These are phyloP conservation scores for Musa itinerans DNA, from an alignment of 176 grass and related monocot species.

Conservation along the genomic window DNA sequence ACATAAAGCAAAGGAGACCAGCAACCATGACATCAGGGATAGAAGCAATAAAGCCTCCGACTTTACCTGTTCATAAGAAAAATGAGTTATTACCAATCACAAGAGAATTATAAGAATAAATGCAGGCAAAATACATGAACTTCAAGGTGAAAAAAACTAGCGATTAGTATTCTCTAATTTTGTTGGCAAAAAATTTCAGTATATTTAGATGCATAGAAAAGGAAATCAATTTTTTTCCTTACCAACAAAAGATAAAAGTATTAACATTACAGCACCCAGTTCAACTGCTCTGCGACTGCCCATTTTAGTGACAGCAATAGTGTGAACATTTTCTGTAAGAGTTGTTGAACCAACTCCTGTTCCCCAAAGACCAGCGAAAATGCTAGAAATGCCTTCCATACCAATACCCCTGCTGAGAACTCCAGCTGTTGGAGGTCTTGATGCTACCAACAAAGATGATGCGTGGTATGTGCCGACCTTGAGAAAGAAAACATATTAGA, in stretches of 20 bases:
- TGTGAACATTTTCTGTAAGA: slow-evolving; percentile 91
- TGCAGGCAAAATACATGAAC: too few species aligned
- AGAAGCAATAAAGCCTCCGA: slow-evolving; percentile 88
- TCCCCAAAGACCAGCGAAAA: slow-evolving; percentile 85
- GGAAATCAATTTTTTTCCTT: slow-evolving; percentile 23
- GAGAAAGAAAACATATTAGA: not conserved
- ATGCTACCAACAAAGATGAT: slow-evolving; percentile 87
- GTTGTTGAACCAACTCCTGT: slow-evolving; percentile 86
- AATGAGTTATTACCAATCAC: too few species aligned
- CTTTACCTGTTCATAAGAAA: slow-evolving; percentile 43
- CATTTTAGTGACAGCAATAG: slow-evolving; percentile 99
- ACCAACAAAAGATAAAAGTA: slow-evolving; percentile 78
- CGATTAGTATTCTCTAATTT: not conserved
- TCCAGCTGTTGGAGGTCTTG: slow-evolving; percentile 80
- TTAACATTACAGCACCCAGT: slow-evolving; percentile 72
- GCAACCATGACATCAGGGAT: slow-evolving; percentile 96
- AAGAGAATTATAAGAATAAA: too few species aligned
- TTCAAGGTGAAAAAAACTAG: too few species aligned
- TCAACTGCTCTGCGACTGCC: slow-evolving; percentile 80
- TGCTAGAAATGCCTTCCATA: slow-evolving; percentile 71
- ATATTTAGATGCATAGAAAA: not conserved
- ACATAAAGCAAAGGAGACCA: slow-evolving; percentile 97
- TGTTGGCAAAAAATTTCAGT: not conserved
- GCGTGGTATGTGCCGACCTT: slow-evolving; percentile 95
- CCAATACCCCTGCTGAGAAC: slow-evolving; percentile 93